Conservation (phyloP, 345 rosid genomes). For the Gynandropsis gynandra region DNA sequence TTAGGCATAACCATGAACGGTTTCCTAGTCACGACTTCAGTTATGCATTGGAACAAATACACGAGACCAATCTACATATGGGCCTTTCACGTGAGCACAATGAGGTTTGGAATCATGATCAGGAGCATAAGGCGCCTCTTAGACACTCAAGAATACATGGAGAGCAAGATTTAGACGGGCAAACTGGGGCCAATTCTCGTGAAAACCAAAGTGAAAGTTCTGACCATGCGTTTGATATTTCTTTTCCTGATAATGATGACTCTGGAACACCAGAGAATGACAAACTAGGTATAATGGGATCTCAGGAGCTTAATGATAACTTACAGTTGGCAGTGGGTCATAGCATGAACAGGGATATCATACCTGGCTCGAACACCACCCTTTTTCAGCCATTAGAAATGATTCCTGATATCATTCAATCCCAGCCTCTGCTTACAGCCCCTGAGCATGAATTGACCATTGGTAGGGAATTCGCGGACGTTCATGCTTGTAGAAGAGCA, state of each 20-base stretch:
- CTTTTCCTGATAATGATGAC: slow-evolving; percentile 13
- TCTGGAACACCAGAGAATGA: slow-evolving; percentile 18
- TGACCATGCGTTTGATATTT: slow-evolving; percentile 15
- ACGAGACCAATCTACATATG: slow-evolving; percentile 23
- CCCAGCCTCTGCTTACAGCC: slow-evolving; percentile 25
- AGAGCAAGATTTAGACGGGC: slow-evolving; percentile 20
- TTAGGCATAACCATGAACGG: slow-evolving; percentile 17
- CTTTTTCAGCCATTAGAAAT: slow-evolving; percentile 23
- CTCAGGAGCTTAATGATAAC: slow-evolving; percentile 19
- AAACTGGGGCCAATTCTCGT: slow-evolving; percentile 1
- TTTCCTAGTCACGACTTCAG: slow-evolving; percentile 20
- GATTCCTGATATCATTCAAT: slow-evolving; percentile 41
- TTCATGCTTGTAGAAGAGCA: slow-evolving; percentile 81
- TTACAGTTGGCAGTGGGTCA: slow-evolving; percentile 43
- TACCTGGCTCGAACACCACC: slow-evolving; percentile 28
- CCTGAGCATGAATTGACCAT: slow-evolving; percentile 49
- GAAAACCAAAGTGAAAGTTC: slow-evolving; percentile 9
- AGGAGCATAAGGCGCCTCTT: slow-evolving; percentile 17
- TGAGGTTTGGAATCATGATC: slow-evolving; percentile 13
- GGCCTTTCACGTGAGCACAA: slow-evolving; percentile 16
- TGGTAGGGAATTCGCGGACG: slow-evolving; percentile 85
- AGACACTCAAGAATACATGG: slow-evolving; percentile 9
- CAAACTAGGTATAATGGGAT: slow-evolving; percentile 18
- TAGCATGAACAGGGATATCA: slow-evolving; percentile 42
- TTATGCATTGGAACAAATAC: slow-evolving; percentile 21